Evolutionary conservation across 1,284 basidiomycete genomes (phyloP).

Genomic region (Kwoniella shivajii): DNA sequence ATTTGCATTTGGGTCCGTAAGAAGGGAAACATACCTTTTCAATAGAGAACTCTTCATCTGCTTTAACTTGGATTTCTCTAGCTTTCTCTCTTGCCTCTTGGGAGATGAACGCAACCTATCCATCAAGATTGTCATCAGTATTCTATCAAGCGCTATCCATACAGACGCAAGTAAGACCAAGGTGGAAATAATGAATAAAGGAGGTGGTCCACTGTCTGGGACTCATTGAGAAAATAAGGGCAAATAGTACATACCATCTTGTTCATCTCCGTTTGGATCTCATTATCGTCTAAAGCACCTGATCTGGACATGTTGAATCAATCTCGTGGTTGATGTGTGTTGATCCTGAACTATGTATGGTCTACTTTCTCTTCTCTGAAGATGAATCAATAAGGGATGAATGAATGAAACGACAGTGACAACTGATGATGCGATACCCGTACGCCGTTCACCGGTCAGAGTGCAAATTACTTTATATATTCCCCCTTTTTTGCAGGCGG

Average conservation of each 20-base stretch:
- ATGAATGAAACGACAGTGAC: constrained; percentile 54
- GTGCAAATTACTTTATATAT: background rate
- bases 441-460: background rate
- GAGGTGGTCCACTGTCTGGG: background rate
- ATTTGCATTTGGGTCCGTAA: background rate
- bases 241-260: constrained; percentile 74
- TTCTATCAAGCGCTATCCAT: background rate
- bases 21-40: constrained; percentile 67
- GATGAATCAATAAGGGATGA: constrained; percentile 56
- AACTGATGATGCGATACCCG: constrained; percentile 2
- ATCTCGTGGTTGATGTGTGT: background rate
- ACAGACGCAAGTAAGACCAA: constrained; percentile 16
- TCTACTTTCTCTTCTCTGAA: too few relatives aligned
- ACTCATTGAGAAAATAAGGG: background rate
- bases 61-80: constrained; percentile 93
- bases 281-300: constrained; percentile 85
- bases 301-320: constrained; percentile 49
- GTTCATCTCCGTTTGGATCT: constrained; percentile 96
- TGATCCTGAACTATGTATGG: background rate
- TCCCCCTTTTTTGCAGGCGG: background rate
- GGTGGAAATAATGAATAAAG: constrained; percentile 3
- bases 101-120: constrained; percentile 90
- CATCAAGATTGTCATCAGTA: background rate
- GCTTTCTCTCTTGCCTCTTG: constrained; percentile 96
- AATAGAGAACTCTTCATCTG: constrained; percentile 95